Evolutionary conservation across 768 basidiomycete species (phyloP).

Genomic region (Russula ochroleuca): DNA sequence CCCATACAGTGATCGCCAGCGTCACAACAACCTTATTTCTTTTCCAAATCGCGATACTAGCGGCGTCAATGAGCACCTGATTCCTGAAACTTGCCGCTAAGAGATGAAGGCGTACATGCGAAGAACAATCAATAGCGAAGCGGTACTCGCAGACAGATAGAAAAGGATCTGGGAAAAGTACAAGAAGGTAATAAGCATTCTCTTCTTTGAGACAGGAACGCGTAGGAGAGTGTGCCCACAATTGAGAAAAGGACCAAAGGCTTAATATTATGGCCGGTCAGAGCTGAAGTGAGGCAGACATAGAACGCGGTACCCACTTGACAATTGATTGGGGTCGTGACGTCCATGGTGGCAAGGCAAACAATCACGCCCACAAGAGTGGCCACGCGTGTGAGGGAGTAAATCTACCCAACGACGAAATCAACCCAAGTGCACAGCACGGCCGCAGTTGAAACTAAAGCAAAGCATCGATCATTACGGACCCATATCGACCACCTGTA

Average conservation of each 20-base stretch:
- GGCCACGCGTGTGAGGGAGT: not conserved
- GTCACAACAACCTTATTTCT: not conserved
- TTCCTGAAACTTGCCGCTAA: not conserved
- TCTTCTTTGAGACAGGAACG: not conserved
- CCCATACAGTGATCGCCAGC: not conserved
- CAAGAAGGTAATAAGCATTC: not conserved
- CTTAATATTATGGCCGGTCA: not conserved
- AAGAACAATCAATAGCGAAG: constrained; percentile 1
- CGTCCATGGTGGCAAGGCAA: not conserved
- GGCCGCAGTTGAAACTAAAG: no score
- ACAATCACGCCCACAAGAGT: not conserved
- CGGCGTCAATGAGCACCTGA: not conserved
- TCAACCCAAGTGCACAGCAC: not conserved
- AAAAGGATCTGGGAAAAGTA: not conserved
- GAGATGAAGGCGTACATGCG: constrained; percentile 2
- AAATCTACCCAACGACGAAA: not conserved
- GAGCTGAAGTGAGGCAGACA: not conserved
- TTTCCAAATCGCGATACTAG: constrained; percentile 11
- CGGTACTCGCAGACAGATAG: not conserved
- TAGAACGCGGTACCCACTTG: not conserved
- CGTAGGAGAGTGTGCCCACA: not conserved
- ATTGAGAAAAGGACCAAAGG: no score
- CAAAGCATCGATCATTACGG: not conserved
- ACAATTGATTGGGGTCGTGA: not conserved
- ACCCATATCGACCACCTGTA: not conserved